Evolutionary conservation across 2,329 filamentous ascomycete species (phyloP).

Genomic region (Aspergillus neoniger): DNA sequence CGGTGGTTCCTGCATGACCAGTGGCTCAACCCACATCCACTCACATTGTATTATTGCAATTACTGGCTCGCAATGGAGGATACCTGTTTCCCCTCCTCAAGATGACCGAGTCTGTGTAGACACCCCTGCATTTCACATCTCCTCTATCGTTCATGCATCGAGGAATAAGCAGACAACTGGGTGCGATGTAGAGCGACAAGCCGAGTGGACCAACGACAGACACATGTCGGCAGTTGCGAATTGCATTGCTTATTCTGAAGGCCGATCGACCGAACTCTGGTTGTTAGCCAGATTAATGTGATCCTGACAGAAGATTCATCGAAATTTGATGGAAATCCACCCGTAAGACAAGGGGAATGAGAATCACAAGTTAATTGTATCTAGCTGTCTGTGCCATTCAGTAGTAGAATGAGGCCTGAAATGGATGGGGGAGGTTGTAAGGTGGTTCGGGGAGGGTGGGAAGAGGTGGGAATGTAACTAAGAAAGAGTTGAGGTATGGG

Average conservation of each 20-base stretch:
- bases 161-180: background rate
- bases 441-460: background rate
- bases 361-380: background rate
- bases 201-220: slow-evolving; percentile 1
- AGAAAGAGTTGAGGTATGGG: background rate
- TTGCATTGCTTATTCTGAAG: background rate
- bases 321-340: background rate
- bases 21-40: background rate
- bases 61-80: background rate
- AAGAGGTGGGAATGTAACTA: background rate
- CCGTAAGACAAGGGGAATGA: background rate
- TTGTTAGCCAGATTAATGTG: background rate
- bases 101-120: background rate
- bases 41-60: background rate
- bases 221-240: slow-evolving; percentile 2
- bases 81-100: background rate
- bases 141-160: background rate
- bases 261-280: background rate
- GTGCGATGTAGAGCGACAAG: background rate
- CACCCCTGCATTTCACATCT: background rate
- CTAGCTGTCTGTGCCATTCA: background rate
- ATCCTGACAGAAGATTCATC: background rate
- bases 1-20: slow-evolving; percentile 7
- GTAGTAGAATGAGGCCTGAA: background rate
- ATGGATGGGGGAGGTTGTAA: background rate